Evolutionary conservation across 352 stramenopile species (phyloP).

Genomic region (Thraustotheca clavata): DNA sequence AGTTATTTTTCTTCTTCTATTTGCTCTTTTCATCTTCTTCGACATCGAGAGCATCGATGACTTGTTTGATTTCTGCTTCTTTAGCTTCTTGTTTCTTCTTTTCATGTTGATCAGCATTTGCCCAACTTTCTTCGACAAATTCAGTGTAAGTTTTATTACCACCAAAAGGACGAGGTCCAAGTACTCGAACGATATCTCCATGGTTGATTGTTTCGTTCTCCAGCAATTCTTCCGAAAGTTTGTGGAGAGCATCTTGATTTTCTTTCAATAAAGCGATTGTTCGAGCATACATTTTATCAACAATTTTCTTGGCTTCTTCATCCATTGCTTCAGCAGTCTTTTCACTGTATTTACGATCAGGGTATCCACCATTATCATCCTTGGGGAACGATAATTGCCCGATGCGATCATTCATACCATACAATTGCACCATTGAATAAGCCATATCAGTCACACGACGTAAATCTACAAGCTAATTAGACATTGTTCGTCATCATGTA

Average conservation of each 20-base stretch:
- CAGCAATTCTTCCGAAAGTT: slow-evolving; percentile 93
- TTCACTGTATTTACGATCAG: slow-evolving; percentile 96
- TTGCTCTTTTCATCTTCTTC: slow-evolving; percentile 10
- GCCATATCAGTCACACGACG: slow-evolving; percentile 91
- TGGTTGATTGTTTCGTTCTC: slow-evolving; percentile 99
- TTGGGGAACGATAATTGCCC: slow-evolving; percentile 96
- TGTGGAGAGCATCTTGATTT: slow-evolving; percentile 89
- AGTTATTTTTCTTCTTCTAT: slow-evolving; percentile 2
- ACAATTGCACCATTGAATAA: slow-evolving; percentile 98
- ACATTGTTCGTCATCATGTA: background rate
- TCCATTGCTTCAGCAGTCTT: slow-evolving; percentile 97
- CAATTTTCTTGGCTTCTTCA: slow-evolving; percentile 95
- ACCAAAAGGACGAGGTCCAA: slow-evolving; percentile 91
- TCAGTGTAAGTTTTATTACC: slow-evolving; percentile 95
- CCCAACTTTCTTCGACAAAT: slow-evolving; percentile 88
- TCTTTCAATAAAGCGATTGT: slow-evolving; percentile 93
- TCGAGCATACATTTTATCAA: slow-evolving; percentile 94
- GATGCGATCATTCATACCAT: slow-evolving; percentile 97
- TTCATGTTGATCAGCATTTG: slow-evolving; percentile 74
- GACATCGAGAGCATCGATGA: slow-evolving; percentile 5
- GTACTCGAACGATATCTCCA: slow-evolving; percentile 93
- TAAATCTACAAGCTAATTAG: slow-evolving; percentile 36
- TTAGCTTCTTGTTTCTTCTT: slow-evolving; percentile 46
- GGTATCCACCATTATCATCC: slow-evolving; percentile 72
- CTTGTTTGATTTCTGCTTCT: slow-evolving; percentile 15